A percentile compares a stretch with the other conserved stretches of the same genome.
Conservation (phyloP, 306 rosid genomes). For the Castanopsis chinensis region DNA sequence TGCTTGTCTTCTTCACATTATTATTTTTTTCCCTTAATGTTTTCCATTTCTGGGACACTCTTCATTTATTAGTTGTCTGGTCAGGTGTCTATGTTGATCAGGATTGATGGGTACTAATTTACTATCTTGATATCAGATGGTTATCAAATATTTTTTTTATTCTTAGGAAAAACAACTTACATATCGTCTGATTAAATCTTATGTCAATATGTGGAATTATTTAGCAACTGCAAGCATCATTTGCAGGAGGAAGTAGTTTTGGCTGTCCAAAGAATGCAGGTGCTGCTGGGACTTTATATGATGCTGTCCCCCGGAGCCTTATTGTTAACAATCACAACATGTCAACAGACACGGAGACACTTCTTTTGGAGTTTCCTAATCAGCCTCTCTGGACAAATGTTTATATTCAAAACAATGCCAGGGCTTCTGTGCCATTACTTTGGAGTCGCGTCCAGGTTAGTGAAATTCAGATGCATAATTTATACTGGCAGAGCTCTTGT, state of each 20-base stretch:
- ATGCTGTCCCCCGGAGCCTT: constrained; percentile 94
- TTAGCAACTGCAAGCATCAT: constrained; percentile 15
- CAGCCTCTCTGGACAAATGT: constrained; percentile 96
- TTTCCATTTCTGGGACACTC: not conserved
- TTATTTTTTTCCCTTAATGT: not conserved
- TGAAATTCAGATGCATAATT: constrained; percentile 19
- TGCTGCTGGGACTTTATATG: constrained; percentile 94
- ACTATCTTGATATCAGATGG: not conserved
- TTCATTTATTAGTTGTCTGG: not conserved
- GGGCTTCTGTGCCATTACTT: constrained; percentile 95
- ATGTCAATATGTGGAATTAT: not conserved
- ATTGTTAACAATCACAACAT: constrained; percentile 70
- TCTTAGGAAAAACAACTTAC: not conserved
- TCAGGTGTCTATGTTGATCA: not conserved
- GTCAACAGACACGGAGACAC: constrained; percentile 91
- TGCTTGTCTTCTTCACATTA: not conserved
- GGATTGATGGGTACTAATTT: not conserved
- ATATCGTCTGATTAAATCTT: not conserved
- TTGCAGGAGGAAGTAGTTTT: constrained; percentile 84
- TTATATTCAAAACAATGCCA: constrained; percentile 84
- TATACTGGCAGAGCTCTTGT: not conserved
- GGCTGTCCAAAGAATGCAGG: constrained; percentile 90
- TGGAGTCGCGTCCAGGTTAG: constrained; percentile 99
- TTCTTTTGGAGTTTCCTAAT: constrained; percentile 92
- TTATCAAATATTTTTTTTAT: not conserved